These are phyloP conservation scores for Lactarius trivialis DNA, from an alignment of 768 basidiomycete species.

Conservation along the genomic window DNA sequence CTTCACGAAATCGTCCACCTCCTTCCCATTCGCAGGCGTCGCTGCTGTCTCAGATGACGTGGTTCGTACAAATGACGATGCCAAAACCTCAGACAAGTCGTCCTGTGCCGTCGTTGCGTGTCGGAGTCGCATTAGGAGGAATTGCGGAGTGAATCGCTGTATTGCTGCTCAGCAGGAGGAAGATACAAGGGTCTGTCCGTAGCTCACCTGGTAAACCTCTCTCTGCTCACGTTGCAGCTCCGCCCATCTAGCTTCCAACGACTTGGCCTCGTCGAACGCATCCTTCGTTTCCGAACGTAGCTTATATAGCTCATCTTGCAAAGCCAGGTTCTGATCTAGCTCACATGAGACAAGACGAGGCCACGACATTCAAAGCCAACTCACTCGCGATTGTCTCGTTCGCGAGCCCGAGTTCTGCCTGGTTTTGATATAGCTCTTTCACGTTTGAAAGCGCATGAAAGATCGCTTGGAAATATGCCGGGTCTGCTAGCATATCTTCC, in stretches of 20 bases:
- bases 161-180: not conserved
- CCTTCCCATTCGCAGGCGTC: constrained; percentile 33
- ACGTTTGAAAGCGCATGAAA: constrained; percentile 76
- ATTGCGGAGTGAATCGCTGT: constrained; percentile 80
- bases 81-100: constrained; percentile 78
- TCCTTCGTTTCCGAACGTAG: constrained; percentile 79
- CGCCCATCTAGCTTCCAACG: constrained; percentile 75
- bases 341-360: constrained; percentile 14
- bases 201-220: constrained; percentile 75
- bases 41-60: constrained; percentile 27
- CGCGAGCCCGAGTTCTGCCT: constrained; percentile 72
- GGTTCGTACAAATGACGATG: constrained; percentile 70
- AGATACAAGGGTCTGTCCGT: not conserved
- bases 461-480: constrained; percentile 78
- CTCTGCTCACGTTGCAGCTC: constrained; percentile 84
- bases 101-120: constrained; percentile 91
- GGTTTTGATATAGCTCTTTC: constrained; percentile 65
- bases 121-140: constrained; percentile 78
- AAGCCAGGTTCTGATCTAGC: constrained; percentile 64
- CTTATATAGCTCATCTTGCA: constrained; percentile 70
- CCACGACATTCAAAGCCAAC: constrained; percentile 28
- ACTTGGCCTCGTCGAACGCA: constrained; percentile 81
- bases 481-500: constrained; percentile 82
- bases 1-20: constrained; percentile 81
- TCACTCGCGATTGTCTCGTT: constrained; percentile 83